Base-by-base conservation (phyloP, 148 eudicot species). In the Silene conica region DNA sequence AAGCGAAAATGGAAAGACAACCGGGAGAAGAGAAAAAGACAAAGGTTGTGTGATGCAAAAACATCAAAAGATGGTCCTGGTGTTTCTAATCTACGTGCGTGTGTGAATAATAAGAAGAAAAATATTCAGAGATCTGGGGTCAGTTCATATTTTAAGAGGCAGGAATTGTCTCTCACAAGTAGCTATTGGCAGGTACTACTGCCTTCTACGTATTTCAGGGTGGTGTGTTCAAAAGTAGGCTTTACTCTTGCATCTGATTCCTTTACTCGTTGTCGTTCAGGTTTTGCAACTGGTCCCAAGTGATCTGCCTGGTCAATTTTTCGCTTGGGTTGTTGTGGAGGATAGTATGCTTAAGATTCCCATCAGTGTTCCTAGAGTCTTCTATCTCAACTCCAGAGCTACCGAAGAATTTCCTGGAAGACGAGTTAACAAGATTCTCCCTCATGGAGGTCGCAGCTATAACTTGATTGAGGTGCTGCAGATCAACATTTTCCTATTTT, bases 381-480 rank as follows among this genome's bases (percentile, higher is more conserved):
- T 94, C 77, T 92, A 91, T 81, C 93, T 94, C 74, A 94, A 94
- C 80, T 91, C 92, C 14, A 94, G 89, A 86, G 93, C 97, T 81
- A 85, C 96, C 21, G 98, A 92, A 77, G 98, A 90, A 78, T 86
- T 94, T 80, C 98, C 98, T 86, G 97, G 98, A 79, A 88, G 87
- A 75, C 88, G 88, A 76, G 97, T 92, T 56, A 92, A 86, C 83
- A 94, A 88, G 84, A 82, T 85, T 81, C 96, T 94, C 80, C 98
- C 98, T 26, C 97, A 94, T 90, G 98, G 98, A 59, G 93, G 79
- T 71, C 84, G 61, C 74, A 85, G 82, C 82, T 75, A 94, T 83
- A 91, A 89, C 75, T 79, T 94, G 74, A 89, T 92, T 83, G 98
- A 92, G 98, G 98, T 94, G 82, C 52, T 60, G 71, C 55, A 43